Evolutionary conservation across 1,284 basidiomycete genomes (phyloP).

Genomic region (Ceratobasidium theobromae): DNA sequence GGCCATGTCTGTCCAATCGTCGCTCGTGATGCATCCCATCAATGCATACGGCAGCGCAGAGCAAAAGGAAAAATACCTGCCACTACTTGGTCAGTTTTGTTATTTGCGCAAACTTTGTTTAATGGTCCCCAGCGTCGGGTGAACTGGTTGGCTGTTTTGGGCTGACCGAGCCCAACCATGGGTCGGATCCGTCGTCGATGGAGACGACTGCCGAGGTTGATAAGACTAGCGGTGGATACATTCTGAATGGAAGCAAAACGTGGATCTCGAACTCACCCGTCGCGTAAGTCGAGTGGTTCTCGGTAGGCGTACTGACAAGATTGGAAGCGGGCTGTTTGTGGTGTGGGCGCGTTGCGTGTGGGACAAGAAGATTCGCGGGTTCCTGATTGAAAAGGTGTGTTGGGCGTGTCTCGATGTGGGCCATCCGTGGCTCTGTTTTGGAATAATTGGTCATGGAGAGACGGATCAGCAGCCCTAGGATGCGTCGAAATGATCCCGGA

Average conservation of each 20-base stretch:
- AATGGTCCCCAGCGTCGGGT: conserved; percentile 71
- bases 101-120: neutral
- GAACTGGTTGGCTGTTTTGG: conserved; percentile 94
- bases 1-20: conserved; percentile 94
- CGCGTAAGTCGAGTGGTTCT: conserved; percentile 57
- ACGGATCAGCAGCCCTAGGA: too few species aligned
- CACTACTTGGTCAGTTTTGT: conserved; percentile 62
- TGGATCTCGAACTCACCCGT: conserved; percentile 94
- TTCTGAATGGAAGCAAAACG: conserved; percentile 90
- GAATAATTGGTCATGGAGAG: too few species aligned
- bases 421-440: neutral
- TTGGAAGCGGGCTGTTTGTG: conserved; percentile 73
- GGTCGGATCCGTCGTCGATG: conserved; percentile 92
- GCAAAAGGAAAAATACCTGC: conserved; percentile 91
- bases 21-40: conserved; percentile 98
- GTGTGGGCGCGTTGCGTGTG: conserved; percentile 96
- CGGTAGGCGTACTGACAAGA: neutral
- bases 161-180: conserved; percentile 95
- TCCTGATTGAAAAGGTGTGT: conserved; percentile 83
- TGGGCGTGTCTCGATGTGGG: neutral
- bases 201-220: conserved; percentile 86
- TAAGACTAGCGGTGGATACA: conserved; percentile 70
- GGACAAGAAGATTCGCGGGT: conserved; percentile 90
- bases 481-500: too few species aligned
- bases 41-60: conserved; percentile 86